Evolutionary conservation across 73 alveolate genomes (phyloP).

Genomic region (Paraurostyla sp.): DNA sequence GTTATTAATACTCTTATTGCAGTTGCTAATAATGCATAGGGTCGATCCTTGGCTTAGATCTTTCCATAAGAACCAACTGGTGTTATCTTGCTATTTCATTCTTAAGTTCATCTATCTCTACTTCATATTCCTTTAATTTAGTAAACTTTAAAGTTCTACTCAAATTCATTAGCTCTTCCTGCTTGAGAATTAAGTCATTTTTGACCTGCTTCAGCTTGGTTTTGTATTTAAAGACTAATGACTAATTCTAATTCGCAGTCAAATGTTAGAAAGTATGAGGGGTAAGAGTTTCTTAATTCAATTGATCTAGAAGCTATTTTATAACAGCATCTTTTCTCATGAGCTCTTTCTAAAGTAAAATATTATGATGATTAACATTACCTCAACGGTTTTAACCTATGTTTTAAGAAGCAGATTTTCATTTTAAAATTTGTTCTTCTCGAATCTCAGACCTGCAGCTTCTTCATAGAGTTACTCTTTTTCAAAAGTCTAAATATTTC

Average conservation of each 20-base stretch:
- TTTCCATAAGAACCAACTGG: neutral
- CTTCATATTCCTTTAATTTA: conserved; percentile 12
- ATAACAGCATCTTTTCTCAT: conserved; percentile 1
- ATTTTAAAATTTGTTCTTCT: neutral
- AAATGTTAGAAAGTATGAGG: neutral
- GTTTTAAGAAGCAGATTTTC: neutral
- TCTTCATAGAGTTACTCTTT: conserved; percentile 42
- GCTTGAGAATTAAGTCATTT: neutral
- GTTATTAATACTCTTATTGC: neutral
- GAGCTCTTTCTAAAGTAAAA: conserved; percentile 8
- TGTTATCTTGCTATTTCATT: neutral
- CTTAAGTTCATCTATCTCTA: neutral
- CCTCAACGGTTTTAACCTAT: conserved; percentile 7
- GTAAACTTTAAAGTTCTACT: neutral
- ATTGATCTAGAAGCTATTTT: neutral
- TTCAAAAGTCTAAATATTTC: neutral
- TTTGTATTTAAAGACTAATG: neutral
- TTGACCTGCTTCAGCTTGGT: neutral
- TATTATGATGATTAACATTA: neutral
- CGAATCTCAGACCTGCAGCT: conserved; percentile 16
- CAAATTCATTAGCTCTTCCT: conserved; percentile 13
- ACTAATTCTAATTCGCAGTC: neutral
- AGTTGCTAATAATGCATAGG: neutral
- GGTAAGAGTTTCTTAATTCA: neutral
- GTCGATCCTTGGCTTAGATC: conserved; percentile 7